Percentiles rank a stretch among this genome's conserved stretches.
Conservation (phyloP, 805 yeast species). For the Candida pseudofarinosa region DNA sequence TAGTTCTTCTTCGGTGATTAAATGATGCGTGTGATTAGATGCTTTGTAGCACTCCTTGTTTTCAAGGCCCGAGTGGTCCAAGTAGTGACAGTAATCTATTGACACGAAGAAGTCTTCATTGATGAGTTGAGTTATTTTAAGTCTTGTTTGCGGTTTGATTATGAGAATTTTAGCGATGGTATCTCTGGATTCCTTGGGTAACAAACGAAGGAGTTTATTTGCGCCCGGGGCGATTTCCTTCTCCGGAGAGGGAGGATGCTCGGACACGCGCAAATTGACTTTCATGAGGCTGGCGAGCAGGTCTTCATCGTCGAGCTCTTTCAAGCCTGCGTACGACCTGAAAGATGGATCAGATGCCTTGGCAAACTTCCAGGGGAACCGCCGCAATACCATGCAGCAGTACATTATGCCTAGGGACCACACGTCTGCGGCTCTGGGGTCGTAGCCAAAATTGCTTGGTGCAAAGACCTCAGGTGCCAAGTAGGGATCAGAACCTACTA, state of each 20-base stretch:
- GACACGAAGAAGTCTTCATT: conserved; percentile 54
- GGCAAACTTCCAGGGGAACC: conserved; percentile 98
- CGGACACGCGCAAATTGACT: neutral
- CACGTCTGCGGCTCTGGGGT: conserved; percentile 83
- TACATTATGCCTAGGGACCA: conserved; percentile 94
- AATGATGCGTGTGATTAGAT: conserved; percentile 57
- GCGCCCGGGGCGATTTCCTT: conserved; percentile 49
- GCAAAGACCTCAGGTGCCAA: conserved; percentile 85
- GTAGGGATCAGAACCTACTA: conserved; percentile 95
- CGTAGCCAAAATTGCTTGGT: conserved; percentile 49
- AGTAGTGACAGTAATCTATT: conserved; percentile 52
- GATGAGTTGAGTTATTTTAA: conserved; percentile 52
- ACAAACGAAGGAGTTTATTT: conserved; percentile 60
- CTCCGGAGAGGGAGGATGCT: neutral
- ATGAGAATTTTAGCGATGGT: conserved; percentile 64
- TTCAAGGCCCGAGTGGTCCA: conserved; percentile 9
- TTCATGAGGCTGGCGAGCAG: conserved; percentile 11
- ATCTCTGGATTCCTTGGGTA: conserved; percentile 64
- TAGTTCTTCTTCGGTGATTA: conserved; percentile 64
- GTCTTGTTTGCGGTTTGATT: conserved; percentile 55
- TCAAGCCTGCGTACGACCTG: conserved; percentile 50
- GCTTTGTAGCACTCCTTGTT: conserved; percentile 9
- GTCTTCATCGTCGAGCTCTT: conserved; percentile 8
- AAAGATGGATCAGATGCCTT: conserved; percentile 69
- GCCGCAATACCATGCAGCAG: conserved; percentile 80